phyloP scores from a whole-genome alignment of 345 rosid species.

The Eucalyptus virginea region DNA sequence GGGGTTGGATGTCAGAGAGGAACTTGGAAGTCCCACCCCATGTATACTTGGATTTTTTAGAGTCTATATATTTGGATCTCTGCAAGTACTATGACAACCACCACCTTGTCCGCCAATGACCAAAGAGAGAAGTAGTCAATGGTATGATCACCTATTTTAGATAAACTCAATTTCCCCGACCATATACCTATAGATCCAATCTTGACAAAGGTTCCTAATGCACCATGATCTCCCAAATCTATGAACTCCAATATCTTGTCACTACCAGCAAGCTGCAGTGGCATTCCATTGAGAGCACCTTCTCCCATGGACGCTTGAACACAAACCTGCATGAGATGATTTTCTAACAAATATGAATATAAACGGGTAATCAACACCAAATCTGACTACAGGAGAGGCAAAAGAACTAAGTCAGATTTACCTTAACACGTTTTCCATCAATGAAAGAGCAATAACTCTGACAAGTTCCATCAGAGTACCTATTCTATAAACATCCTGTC shows the following conservation, averaged over 20 bases:
- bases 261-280: conserved; percentile 79
- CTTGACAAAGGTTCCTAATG: conserved; percentile 69
- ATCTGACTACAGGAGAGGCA: neutral
- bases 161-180: neutral
- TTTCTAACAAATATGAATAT: neutral
- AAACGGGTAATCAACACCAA: neutral
- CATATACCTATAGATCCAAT: conserved; percentile 75
- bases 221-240: conserved; percentile 90
- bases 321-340: conserved; percentile 47
- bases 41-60: neutral
- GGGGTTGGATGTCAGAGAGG: neutral
- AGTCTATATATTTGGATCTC: neutral
- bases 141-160: neutral
- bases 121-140: neutral
- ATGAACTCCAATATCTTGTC: conserved; percentile 82
- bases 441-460: conserved; percentile 69
- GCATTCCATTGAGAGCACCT: conserved; percentile 96
- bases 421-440: conserved; percentile 97
- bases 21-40: neutral
- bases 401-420: neutral
- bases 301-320: conserved; percentile 98
- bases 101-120: neutral
- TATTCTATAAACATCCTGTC: conserved; percentile 91
- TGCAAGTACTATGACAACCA: neutral
- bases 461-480: conserved; percentile 94